Conservation (phyloP, 768 basidiomycete genomes). For the Phaeotremella fagi region DNA sequence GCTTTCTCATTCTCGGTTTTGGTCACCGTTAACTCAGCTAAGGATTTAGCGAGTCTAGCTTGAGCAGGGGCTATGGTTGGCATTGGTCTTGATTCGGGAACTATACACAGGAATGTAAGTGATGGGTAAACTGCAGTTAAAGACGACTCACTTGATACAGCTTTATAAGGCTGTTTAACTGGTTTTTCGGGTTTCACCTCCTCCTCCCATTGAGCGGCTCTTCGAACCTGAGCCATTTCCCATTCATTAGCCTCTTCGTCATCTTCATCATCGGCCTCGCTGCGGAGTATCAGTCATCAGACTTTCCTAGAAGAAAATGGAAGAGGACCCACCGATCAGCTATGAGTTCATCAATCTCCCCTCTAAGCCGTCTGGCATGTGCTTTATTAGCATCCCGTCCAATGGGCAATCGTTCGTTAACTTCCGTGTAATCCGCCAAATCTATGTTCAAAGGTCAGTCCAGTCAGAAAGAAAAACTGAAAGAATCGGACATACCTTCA, state of each 20-base stretch:
- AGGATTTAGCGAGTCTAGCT: slow-evolving; percentile 44
- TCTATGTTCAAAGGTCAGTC: slow-evolving; percentile 17
- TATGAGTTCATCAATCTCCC: slow-evolving; percentile 51
- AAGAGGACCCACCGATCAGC: slow-evolving; percentile 44
- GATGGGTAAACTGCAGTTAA: background rate
- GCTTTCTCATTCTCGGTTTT: slow-evolving; percentile 38
- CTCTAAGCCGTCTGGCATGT: slow-evolving; percentile 43
- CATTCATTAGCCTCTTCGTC: slow-evolving; percentile 48
- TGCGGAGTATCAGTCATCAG: slow-evolving; percentile 7
- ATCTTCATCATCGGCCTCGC: slow-evolving; percentile 48
- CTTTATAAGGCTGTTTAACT: slow-evolving; percentile 38
- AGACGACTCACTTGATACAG: slow-evolving; percentile 50
- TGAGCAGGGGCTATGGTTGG: slow-evolving; percentile 47
- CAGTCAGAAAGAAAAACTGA: background rate
- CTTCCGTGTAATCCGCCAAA: slow-evolving; percentile 47
- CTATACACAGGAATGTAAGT: slow-evolving; percentile 26
- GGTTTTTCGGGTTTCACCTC: slow-evolving; percentile 16
- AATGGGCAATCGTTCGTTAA: slow-evolving; percentile 45
- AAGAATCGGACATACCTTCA: slow-evolving; percentile 20
- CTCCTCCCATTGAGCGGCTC: slow-evolving; percentile 40
- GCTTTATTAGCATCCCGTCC: slow-evolving; percentile 48
- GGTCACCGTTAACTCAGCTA: slow-evolving; percentile 34
- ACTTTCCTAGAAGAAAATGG: background rate
- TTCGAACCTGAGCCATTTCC: slow-evolving; percentile 49
- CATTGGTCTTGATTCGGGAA: slow-evolving; percentile 47